Evolutionary conservation across 2,329 filamentous ascomycete species (phyloP).

Genomic region (Botrytis elliptica): DNA sequence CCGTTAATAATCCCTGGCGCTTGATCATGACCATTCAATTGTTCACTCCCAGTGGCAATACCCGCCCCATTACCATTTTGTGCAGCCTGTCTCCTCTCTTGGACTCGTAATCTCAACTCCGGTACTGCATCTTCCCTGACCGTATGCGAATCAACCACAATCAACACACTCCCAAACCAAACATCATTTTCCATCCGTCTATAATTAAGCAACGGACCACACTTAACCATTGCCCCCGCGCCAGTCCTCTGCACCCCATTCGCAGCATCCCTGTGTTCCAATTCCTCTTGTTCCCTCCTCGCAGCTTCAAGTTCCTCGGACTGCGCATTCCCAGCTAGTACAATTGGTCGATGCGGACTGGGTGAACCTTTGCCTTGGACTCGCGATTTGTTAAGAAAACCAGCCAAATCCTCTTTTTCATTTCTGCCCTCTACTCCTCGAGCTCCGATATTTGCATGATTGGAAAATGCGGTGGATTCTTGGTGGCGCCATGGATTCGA

Average conservation of each 20-base stretch:
- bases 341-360: constrained; percentile 48
- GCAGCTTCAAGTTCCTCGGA: constrained; percentile 19
- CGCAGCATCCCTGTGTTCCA: constrained; percentile 17
- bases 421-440: constrained; percentile 45
- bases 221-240: constrained; percentile 57
- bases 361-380: constrained; percentile 40
- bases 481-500: constrained; percentile 61
- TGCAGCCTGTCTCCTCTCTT: constrained; percentile 19
- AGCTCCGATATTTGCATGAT: constrained; percentile 33
- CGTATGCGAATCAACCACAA: constrained; percentile 73
- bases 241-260: constrained; percentile 19
- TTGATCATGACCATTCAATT: constrained; percentile 17
- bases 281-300: constrained; percentile 16
- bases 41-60: constrained; percentile 11
- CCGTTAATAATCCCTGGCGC: constrained; percentile 37
- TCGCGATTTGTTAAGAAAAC: constrained; percentile 56
- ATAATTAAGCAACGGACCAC: constrained; percentile 76
- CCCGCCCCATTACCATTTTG: constrained; percentile 33
- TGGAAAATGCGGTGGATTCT: constrained; percentile 56
- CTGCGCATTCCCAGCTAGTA: constrained; percentile 36
- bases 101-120: constrained; percentile 52
- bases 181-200: constrained; percentile 64
- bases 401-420: constrained; percentile 52
- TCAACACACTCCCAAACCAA: constrained; percentile 84
- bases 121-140: constrained; percentile 54